Evolutionary conservation across 129 eudicot species (phyloP), one percentile per base, ranked within the genome.

Genomic region (Helichrysum umbraculigerum): DNA sequence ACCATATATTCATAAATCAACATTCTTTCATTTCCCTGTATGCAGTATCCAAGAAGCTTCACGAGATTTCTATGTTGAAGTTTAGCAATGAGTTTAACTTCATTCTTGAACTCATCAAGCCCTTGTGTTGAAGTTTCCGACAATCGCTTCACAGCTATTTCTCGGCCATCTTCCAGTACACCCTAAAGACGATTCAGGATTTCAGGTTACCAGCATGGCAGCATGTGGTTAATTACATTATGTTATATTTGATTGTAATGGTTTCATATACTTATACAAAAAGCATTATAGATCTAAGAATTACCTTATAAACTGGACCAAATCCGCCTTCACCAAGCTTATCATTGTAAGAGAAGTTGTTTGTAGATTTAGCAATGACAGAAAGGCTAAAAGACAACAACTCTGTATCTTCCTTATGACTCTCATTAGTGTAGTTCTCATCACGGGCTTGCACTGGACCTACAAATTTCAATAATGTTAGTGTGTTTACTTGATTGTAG

Each of bases 41-140:
- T 81, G 71, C 84, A 81, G 59, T 74, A 81, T 32, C 88, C 85
- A 4, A 81, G 22, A 68, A 81, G 82, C 32, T 68, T 77, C 16
- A 84, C 88, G 57, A 80, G 88, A 81, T 81, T 84, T 22, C 82
- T 59, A 63, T 84, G 87, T 15, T 85, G 85, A 28, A 85, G 81
- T 63, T 73, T 85, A 41, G 85, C 78, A 58, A 85, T 66, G 37
- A 74, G 77, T 17, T 17, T 77, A 20, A 80, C 79, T 68, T 80
- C 84, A 59, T 80, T 80, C 44, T 80, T 74, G 56, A 80, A 74
- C 57, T 74, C 84, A 21, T 80, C 79, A 32, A 41, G 28, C 57
- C 84, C 84, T 59, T 80, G 84, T 58, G 67, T 30, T 6, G 84
- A 80, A 20, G 63, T 74, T 57, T 56, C 22, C 10, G 84, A 80